These are phyloP conservation scores for Aaosphaeria pasadenensis DNA, from an alignment of 2,329 filamentous ascomycete species.

Conservation along the genomic window DNA sequence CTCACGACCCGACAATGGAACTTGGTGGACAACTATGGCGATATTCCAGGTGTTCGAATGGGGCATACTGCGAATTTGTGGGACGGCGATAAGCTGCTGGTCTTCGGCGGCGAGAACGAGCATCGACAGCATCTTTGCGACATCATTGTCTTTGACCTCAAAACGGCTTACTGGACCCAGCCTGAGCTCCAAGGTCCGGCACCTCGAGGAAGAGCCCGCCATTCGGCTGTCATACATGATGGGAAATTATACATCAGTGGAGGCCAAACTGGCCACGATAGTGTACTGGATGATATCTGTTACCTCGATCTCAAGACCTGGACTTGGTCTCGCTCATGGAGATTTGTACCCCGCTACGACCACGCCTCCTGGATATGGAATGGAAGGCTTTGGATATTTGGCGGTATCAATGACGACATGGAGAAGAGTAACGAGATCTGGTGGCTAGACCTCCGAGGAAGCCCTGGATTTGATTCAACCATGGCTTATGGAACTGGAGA, in stretches of 20 bases:
- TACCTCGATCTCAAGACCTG: constrained; percentile 96
- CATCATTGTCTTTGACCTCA: constrained; percentile 91
- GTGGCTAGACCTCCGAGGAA: constrained; percentile 95
- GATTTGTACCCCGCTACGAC: constrained; percentile 91
- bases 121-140: constrained; percentile 94
- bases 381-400: constrained; percentile 93
- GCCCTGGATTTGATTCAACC: constrained; percentile 74
- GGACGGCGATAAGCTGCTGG: constrained; percentile 89
- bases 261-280: constrained; percentile 91
- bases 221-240: constrained; percentile 91
- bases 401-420: constrained; percentile 92
- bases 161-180: constrained; percentile 92
- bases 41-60: constrained; percentile 96
- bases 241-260: constrained; percentile 96
- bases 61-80: constrained; percentile 94
- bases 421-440: constrained; percentile 94
- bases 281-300: constrained; percentile 92
- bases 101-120: constrained; percentile 98
- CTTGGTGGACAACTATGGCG: constrained; percentile 95
- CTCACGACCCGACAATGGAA: constrained; percentile 88
- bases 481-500: constrained; percentile 57
- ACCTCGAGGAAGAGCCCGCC: constrained; percentile 85
- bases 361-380: constrained; percentile 93
- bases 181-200: constrained; percentile 80
- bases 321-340: constrained; percentile 96